Evolutionary conservation across 768 basidiomycete species (phyloP), one percentile per base, ranked within the genome.

Genomic region (Amanita muscaria): DNA sequence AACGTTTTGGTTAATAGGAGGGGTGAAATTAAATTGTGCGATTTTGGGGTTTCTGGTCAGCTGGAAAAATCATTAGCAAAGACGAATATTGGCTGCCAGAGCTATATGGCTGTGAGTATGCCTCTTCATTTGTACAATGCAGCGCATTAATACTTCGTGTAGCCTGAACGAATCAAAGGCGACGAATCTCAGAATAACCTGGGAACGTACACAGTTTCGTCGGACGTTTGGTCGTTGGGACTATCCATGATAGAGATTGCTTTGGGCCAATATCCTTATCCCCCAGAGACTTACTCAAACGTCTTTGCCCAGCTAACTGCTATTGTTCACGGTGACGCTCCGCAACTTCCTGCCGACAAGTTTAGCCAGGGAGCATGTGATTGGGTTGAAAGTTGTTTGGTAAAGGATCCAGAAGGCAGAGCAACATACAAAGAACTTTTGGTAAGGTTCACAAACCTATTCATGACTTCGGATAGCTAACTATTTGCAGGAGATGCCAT

Each of bases 31-130:
- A 98, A 98, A 64, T 74, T 99, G 1, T 96, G 92, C 59, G 96
- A 99, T 60, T 99, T 99, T 61, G 96, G 96, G n/a, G 91, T 98
- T 0, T 96, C 92, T 7, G 94, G 94, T 5, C 93, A 99, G 59
- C 77, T 99, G 30, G 94, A 99, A 64, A 90, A 91, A 61, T 87
- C 83, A 45, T 71, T 99, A 16, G 96, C 96, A 14, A 94, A 93
- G 65, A 99, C 96, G 5, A 98, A 98, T 56, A 97, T 99, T 30
- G 96, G 96, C 5, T 99, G 96, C 60, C 96, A 99, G 62, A 85
- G 80, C 49, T 99, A 99, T 63, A 98, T 99, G 92, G 94, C 94
- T 38, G 91, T 91, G 62, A 61, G 83, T 73, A 19, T 54, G 11
- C 31, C 30, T 43, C 36, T 37, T 40, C 33, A 40, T 11, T 12